phyloP scores from a whole-genome alignment of 148 eudicot genomes.

The Cornus florida region DNA sequence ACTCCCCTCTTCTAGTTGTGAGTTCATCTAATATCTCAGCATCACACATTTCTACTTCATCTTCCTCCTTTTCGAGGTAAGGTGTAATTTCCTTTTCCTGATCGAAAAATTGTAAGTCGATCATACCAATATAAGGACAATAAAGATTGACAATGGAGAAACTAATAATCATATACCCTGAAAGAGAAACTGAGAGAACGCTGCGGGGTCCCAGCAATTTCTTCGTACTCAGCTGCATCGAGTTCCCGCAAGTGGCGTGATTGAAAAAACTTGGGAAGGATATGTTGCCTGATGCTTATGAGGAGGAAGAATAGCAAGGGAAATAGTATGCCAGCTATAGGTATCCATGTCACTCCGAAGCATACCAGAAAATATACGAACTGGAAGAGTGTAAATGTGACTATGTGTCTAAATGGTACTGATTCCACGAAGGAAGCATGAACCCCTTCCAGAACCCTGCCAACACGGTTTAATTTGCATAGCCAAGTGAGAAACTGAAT shows the following conservation, averaged over 20 bases:
- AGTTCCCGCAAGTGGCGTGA: conserved; percentile 39
- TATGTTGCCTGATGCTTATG: conserved; percentile 43
- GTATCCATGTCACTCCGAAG: conserved; percentile 69
- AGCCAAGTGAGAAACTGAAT: neutral
- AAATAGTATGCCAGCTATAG: conserved; percentile 58
- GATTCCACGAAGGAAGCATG: conserved; percentile 67
- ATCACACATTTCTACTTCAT: conserved; percentile 24
- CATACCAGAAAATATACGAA: conserved; percentile 48
- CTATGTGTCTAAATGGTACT: conserved; percentile 60
- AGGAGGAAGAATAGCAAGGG: conserved; percentile 59
- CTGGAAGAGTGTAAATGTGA: conserved; percentile 49
- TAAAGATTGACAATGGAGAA: neutral
- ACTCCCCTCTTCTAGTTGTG: conserved; percentile 36
- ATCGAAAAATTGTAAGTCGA: neutral
- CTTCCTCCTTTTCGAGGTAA: conserved; percentile 12
- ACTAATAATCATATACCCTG: conserved; percentile 30
- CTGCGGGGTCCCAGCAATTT: conserved; percentile 43
- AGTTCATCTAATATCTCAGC: conserved; percentile 38
- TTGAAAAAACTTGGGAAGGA: conserved; percentile 50
- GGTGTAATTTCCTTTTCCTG: conserved; percentile 21
- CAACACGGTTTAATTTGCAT: neutral
- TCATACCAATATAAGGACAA: neutral
- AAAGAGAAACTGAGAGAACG: conserved; percentile 26
- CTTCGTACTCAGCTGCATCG: conserved; percentile 68
- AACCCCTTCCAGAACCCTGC: conserved; percentile 52